Evolutionary conservation across 1,139 yeast species (phyloP), one percentile per base, ranked within the genome.

Genomic region (Candida pseudoviswanathii): DNA sequence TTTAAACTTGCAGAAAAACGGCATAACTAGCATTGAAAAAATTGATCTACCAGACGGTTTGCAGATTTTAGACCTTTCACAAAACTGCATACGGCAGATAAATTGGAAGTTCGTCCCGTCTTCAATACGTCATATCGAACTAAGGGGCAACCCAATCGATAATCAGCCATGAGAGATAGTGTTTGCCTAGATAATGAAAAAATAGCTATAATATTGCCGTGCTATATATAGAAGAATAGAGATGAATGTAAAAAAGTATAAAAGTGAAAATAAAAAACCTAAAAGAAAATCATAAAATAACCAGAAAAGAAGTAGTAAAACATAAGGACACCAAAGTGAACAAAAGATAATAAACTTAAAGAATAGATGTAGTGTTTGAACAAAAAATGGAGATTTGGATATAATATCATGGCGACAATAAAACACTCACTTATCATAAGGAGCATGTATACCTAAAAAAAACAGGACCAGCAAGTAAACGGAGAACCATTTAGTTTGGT

Each of bases 371-470:
- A 16, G 22, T 21, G 6, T 5, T 5, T 27, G 30, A 8, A 8
- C 16, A 27, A 27, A 27, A 6, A 27, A 27, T 27, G 30, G 30
- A 27, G 9, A 27, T 27, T 5, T 27, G 9, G 22, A n/a, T 10
- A 33, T n/a, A n/a, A 37, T 24, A 24, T 9, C 29, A 24, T 8
- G 40, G 29, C 22, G 40, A 38, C n/a, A 22, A 36, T 36, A 42
- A 29, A 37, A 42, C 44, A 42, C 37, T 33, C 44, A 40, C 42
- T 43, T 32, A 41, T 34, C 11, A 27, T 41, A 33, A 40, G 42
- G 44, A 38, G 41, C 8, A 33, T 7, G 10, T 37, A 24, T 10
- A 21, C 24, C 25, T 36, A 5, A 36, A 8, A 10, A 38, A 27
- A 38, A 25, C 16, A 37, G 4, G 11, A 26, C 26, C 25, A 26